A percentile compares a stretch with the other conserved stretches of the same genome.
phyloP scores from a whole-genome alignment of 2,329 filamentous ascomycete genomes.

The Phyllosticta citriasiana region DNA sequence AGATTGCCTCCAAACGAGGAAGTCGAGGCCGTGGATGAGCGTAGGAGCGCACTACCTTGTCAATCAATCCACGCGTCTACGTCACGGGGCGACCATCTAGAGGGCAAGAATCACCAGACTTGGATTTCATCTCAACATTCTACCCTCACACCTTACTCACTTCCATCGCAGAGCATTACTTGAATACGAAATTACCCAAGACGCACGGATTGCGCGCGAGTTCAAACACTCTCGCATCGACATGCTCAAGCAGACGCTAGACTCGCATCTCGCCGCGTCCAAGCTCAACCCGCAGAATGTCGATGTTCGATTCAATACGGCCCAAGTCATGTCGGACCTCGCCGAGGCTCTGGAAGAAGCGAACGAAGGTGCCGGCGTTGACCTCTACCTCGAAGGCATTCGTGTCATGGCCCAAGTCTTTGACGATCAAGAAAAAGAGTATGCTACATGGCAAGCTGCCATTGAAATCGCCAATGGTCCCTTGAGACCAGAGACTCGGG shows the following conservation, averaged over 20 bases:
- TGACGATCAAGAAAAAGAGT: constrained; percentile 35
- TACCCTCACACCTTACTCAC: background rate
- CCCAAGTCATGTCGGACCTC: constrained; percentile 57
- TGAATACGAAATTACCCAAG: constrained; percentile 59
- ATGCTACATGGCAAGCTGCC: constrained; percentile 29
- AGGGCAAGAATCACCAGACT: background rate
- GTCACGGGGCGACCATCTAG: background rate
- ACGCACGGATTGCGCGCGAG: constrained; percentile 50
- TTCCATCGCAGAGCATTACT: constrained; percentile 47
- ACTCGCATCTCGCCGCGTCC: constrained; percentile 54
- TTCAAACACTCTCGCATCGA: constrained; percentile 44
- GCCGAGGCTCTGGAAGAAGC: constrained; percentile 47
- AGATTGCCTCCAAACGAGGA: background rate
- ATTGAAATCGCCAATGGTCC: constrained; percentile 21
- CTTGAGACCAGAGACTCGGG: constrained; percentile 13
- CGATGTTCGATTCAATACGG: constrained; percentile 62
- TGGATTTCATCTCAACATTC: background rate
- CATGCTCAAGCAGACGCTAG: constrained; percentile 50
- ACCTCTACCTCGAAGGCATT: constrained; percentile 50
- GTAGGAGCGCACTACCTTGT: background rate
- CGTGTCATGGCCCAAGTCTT: constrained; percentile 47
- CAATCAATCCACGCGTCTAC: background rate
- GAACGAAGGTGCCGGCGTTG: constrained; percentile 34
- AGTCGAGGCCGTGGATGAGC: background rate
- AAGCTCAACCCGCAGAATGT: constrained; percentile 51